Evolutionary conservation across 2,329 filamentous ascomycete genomes (phyloP), one percentile per base, ranked within the genome.

Genomic region (Calonectria hongkongensis): DNA sequence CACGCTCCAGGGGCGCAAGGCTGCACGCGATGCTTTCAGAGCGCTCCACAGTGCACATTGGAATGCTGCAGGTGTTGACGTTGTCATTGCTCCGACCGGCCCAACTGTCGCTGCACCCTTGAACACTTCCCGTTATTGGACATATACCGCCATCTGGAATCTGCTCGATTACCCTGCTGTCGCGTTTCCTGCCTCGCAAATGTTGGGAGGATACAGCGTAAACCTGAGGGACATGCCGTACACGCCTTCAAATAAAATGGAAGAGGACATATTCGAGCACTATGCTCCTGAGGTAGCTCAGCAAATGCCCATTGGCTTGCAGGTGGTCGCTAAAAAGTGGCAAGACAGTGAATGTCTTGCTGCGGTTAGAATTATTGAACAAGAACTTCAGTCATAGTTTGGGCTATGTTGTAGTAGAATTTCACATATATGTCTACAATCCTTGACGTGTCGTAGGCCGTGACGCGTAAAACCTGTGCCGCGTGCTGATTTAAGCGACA

Each of bases 301-400:
- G 12, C 10, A n/a, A 4, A 21, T 50, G 25, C 47, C 47, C 18
- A 27, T 50, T 5, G 47, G 47, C 18, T 25, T 50, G 25, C 47
- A 50, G n/a, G 16, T 50, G 12, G n/a, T 50, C 47, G n/a, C 47
- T 3, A 50, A 50, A n/a, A 50, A 50, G n/a, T 50, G 47, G 47
- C 47, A 21, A 27, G 47, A 50, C n/a, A 50, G 25, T 13, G 47
- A 50, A 50, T 50, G 47, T 12, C n/a, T 50, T 3, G 47, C 47
- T 25, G 47, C 47, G 10, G 47, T 18, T n/a, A 13, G 12, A 21
- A 50, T 50, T 5, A 50, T 50, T 12, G 47, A 50, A 25, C 15
- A n/a, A 25, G 47, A n/a, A 50, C 47, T 50, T 33, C 30, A 33
- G 30, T 33, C 30, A 33, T 33, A 33, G 30, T 5, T 33, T 5